Conservation (phyloP, 192 early-diverging fungal species). For the Podochytrium sp. region DNA sequence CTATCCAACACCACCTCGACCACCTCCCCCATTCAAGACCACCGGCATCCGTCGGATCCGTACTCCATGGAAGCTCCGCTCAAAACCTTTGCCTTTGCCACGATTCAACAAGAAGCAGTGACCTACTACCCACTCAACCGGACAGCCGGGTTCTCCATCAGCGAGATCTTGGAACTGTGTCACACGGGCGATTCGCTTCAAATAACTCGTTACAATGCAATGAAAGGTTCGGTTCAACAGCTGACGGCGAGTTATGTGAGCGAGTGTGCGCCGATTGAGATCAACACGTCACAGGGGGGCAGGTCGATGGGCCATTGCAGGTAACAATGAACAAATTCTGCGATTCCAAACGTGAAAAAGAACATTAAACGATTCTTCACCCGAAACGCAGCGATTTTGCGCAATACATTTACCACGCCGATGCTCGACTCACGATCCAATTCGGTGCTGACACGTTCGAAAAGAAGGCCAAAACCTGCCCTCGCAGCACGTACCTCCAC, state of each 20-base stretch:
- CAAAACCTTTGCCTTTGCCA: background rate
- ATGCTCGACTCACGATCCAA: background rate
- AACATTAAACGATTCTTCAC: no score
- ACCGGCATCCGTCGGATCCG: no score
- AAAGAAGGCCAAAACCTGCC: background rate
- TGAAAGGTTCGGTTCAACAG: background rate
- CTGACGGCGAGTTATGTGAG: background rate
- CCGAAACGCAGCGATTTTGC: no score
- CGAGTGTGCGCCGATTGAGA: background rate
- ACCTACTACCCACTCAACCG: background rate
- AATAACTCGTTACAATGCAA: background rate
- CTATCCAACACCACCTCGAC: no score
- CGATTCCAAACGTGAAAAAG: no score
- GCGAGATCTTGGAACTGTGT: background rate
- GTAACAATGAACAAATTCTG: no score
- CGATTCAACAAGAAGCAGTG: background rate
- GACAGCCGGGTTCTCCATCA: slow-evolving; percentile 4
- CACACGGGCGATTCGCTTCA: background rate
- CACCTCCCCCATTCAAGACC: no score
- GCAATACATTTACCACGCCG: slow-evolving; percentile 6
- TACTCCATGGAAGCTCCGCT: no score
- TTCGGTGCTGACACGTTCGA: background rate
- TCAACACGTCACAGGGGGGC: background rate
- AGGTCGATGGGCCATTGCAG: no score
- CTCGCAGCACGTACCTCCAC: slow-evolving; percentile 2